phyloP scores from a whole-genome alignment of 139 green algal genomes.

The Chlorella ohadii region DNA sequence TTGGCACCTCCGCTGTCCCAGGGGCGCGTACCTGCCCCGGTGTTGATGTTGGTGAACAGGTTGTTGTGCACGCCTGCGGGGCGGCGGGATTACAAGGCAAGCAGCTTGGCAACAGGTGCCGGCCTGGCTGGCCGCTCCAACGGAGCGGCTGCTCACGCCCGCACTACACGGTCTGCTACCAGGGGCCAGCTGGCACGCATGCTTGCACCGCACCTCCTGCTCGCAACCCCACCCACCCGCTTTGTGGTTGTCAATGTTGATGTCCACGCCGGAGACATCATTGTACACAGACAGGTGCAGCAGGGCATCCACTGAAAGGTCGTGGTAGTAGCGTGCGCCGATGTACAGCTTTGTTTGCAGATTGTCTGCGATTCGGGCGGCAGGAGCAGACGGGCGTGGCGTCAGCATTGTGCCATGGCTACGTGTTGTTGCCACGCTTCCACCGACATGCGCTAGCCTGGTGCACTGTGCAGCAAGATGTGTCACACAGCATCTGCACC shows the following conservation, averaged over 20 bases:
- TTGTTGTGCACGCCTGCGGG: conserved; percentile 10
- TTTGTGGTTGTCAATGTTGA: conserved; percentile 10
- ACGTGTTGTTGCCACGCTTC: no score
- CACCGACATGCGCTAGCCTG: no score
- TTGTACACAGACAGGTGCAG: neutral
- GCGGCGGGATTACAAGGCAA: neutral
- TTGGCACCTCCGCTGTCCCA: neutral
- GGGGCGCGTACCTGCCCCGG: neutral
- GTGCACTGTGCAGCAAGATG: no score
- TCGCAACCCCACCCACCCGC: neutral
- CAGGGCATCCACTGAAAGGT: neutral
- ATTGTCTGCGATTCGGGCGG: neutral
- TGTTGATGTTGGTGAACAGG: conserved; percentile 5
- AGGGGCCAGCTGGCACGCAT: neutral
- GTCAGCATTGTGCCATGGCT: neutral
- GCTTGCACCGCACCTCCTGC: neutral
- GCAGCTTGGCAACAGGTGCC: no score
- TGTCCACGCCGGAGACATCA: neutral
- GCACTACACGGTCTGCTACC: no score
- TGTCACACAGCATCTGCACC: no score
- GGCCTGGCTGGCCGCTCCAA: no score
- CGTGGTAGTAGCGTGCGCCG: neutral
- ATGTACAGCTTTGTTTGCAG: neutral
- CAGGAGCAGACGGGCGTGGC: no score
- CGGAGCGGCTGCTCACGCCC: no score